Evolutionary conservation across 2,329 filamentous ascomycete species (phyloP), one percentile per base, ranked within the genome.

Genomic region (Penicillium concentricum): DNA sequence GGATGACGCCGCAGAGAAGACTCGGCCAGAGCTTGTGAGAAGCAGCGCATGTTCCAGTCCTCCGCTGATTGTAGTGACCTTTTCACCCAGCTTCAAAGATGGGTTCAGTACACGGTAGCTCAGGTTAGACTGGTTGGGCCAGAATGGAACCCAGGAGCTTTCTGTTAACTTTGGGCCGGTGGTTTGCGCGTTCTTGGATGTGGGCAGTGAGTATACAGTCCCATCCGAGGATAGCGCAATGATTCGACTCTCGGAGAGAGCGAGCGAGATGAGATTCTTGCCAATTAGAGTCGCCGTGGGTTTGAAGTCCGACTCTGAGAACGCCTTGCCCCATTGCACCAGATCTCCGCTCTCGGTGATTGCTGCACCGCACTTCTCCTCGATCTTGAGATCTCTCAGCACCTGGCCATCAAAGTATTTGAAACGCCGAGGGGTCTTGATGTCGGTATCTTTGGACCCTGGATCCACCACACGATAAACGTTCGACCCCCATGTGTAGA

Each of bases 401-500:
- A 97, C 74, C 73, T 91, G 85, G 30, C 88, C 89, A 68, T 97
- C 87, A 68, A 99, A 97, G 74, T 87, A 94, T 0, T 82, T 65
- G 67, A 97, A 86, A 57, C 92, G 83, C 57, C 88, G 81, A 15
- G 94, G 92, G 2, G 84, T 86, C 77, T 96, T 97, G 72, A 97
- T 81, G 60, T 87, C 83, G 30, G 79, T 78, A 53, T 96, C 92
- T 50, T 88, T 82, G 9, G 89, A 93, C 61, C 89, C 87, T 1
- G 92, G 92, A 41, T 92, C 92, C 37, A 90, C 90, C n/a, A 96
- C 92, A 65, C 84, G 84, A 58, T 92, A 91, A 16, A 80, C 79
- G 68, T 99, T 99, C 18, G 89, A 91, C 0, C 94, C 94, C 93
- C 94, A 99, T 5, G 89, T 86, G 75, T 96, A 97, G 0, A 97